A percentile compares a stretch with the other conserved stretches of the same genome.
Evolutionary conservation across 1,139 yeast species (phyloP).

Genomic region (Magnusiomyces ingens): DNA sequence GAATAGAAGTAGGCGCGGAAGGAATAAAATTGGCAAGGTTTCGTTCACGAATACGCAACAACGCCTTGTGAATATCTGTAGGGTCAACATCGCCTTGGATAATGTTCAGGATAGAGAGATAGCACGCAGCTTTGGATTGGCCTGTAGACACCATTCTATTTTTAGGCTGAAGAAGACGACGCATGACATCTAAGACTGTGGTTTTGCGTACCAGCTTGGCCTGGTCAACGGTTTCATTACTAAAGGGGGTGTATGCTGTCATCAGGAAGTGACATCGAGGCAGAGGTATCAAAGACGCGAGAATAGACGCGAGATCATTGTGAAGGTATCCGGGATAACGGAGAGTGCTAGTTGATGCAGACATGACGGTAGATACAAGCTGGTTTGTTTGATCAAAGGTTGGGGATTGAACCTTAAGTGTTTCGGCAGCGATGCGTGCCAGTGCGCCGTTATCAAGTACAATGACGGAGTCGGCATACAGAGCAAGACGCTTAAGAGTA

Average conservation of each 20-base stretch:
- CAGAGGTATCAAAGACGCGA: slow-evolving; percentile 79
- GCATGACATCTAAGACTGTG: slow-evolving; percentile 74
- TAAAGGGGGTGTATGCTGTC: slow-evolving; percentile 85
- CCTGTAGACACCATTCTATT: slow-evolving; percentile 55
- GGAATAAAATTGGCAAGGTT: slow-evolving; percentile 64
- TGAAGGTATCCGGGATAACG: slow-evolving; percentile 91
- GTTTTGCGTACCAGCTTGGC: slow-evolving; percentile 62
- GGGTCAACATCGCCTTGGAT: slow-evolving; percentile 70
- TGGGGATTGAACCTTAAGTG: slow-evolving; percentile 39
- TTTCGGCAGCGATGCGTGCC: slow-evolving; percentile 54
- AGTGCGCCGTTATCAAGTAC: slow-evolving; percentile 89
- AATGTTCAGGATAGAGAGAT: slow-evolving; percentile 67
- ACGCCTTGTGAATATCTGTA: slow-evolving; percentile 71
- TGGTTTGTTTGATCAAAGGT: slow-evolving; percentile 74
- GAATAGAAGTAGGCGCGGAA: slow-evolving; percentile 78
- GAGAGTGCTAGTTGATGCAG: slow-evolving; percentile 78
- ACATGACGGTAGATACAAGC: slow-evolving; percentile 75
- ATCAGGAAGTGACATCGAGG: slow-evolving; percentile 84
- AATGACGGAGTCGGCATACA: slow-evolving; percentile 75
- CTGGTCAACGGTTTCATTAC: slow-evolving; percentile 51
- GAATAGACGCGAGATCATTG: slow-evolving; percentile 74
- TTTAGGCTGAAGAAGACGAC: slow-evolving; percentile 75
- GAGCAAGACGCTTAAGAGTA: slow-evolving; percentile 73
- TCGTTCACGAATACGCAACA: slow-evolving; percentile 69
- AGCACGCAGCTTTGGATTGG: slow-evolving; percentile 40